phyloP scores from a whole-genome alignment of 257 asterid species.

The Catharanthus roseus region DNA sequence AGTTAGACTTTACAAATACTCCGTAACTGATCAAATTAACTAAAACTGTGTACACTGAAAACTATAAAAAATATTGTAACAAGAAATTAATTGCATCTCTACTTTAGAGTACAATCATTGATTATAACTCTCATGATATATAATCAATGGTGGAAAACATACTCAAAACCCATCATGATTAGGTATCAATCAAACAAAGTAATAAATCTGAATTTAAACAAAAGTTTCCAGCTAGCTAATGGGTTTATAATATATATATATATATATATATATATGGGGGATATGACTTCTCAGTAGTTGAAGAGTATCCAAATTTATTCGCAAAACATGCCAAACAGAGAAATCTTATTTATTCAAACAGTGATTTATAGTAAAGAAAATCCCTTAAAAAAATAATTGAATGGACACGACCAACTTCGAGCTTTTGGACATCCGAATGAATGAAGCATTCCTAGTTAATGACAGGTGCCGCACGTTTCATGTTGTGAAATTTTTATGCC shows the following conservation, averaged over 20 bases:
- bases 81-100: neutral
- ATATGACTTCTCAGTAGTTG: neutral
- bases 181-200: constrained; percentile 7
- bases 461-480: too few relatives aligned
- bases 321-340: constrained; percentile 1
- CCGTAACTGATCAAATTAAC: too few relatives aligned
- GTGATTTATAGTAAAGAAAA: neutral
- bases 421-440: neutral
- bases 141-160: constrained; percentile 8
- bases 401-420: constrained; percentile 13
- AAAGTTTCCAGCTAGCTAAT: neutral
- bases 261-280: too few relatives aligned
- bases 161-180: constrained; percentile 7
- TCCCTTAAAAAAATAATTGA: too few relatives aligned
- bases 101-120: neutral
- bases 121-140: neutral
- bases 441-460: neutral
- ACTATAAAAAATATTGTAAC: neutral
- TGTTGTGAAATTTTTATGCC: too few relatives aligned
- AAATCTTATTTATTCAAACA: constrained; percentile 19
- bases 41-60: too few relatives aligned
- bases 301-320: constrained; percentile 10
- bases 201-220: neutral
- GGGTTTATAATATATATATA: too few relatives aligned
- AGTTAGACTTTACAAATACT: too few relatives aligned